Evolutionary conservation across 2,329 filamentous ascomycete species (phyloP).

Genomic region (Fusarium nurragi): DNA sequence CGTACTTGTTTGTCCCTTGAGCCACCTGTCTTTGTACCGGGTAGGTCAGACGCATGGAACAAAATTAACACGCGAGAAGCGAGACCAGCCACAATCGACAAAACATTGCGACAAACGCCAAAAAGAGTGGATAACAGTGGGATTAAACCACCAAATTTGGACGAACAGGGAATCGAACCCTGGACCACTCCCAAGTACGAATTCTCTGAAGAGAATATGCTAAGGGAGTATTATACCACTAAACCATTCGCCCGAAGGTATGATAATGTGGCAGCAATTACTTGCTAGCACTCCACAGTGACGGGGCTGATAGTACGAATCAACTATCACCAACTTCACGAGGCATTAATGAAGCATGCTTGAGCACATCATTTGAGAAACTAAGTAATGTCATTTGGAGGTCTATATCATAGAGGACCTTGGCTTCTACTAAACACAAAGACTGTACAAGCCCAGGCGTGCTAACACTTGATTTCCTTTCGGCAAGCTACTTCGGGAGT

Average conservation of each 20-base stretch:
- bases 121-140: conserved; percentile 30
- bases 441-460: too few relatives aligned
- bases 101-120: neutral
- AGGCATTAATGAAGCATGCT: neutral
- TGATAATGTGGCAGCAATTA: accelerated
- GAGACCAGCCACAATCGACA: neutral
- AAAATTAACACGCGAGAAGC: neutral
- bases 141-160: conserved; percentile 18
- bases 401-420: too few relatives aligned
- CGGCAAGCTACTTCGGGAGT: neutral
- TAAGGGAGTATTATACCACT: conserved; percentile 41
- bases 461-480: too few relatives aligned
- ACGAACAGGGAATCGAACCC: conserved; percentile 40
- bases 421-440: too few relatives aligned
- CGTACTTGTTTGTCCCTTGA: accelerated
- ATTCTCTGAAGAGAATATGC: neutral
- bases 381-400: too few relatives aligned
- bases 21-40: neutral
- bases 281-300: accelerated
- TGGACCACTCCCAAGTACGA: conserved; percentile 32
- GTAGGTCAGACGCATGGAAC: neutral
- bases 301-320: too few relatives aligned
- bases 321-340: neutral
- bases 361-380: too few relatives aligned
- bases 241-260: conserved; percentile 35